Conservation (phyloP, 2,329 filamentous ascomycete genomes). For the Elsinoe arachidis region DNA sequence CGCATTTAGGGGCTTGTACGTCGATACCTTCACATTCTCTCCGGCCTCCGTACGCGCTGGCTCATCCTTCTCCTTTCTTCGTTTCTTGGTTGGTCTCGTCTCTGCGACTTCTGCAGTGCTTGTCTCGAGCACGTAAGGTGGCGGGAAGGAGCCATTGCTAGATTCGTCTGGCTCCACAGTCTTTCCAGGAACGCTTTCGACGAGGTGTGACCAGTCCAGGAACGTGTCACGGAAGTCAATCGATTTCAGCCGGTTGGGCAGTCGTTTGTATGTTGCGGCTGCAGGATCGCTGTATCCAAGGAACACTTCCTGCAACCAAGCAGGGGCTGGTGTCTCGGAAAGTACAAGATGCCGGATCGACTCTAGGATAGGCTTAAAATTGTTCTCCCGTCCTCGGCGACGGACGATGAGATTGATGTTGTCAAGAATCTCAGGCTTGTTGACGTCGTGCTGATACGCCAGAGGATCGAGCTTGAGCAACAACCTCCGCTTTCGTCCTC, state of each 20-base stretch:
- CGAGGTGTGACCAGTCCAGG: slow-evolving; percentile 86
- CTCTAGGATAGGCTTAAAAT: slow-evolving; percentile 88
- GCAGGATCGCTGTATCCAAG: slow-evolving; percentile 93
- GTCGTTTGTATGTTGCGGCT: slow-evolving; percentile 73
- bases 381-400: slow-evolving; percentile 82
- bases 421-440: slow-evolving; percentile 62
- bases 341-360: slow-evolving; percentile 81
- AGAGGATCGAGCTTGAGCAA: slow-evolving; percentile 72
- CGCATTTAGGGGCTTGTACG: slow-evolving; percentile 79
- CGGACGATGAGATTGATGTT: slow-evolving; percentile 78
- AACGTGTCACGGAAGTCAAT: slow-evolving; percentile 94
- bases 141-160: slow-evolving; percentile 64
- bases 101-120: slow-evolving; percentile 32
- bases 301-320: slow-evolving; percentile 94
- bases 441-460: slow-evolving; percentile 69
- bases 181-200: slow-evolving; percentile 82
- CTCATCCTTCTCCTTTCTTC: slow-evolving; percentile 67
- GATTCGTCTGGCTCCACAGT: slow-evolving; percentile 70
- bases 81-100: slow-evolving; percentile 66
- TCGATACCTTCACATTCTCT: slow-evolving; percentile 71
- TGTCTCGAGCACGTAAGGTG: slow-evolving; percentile 77
- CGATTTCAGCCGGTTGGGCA: slow-evolving; percentile 66
- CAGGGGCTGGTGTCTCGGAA: slow-evolving; percentile 74
- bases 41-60: slow-evolving; percentile 53
- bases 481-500: slow-evolving; percentile 57